Evolutionary conservation across 345 rosid species (phyloP), one percentile per base, ranked within the genome.

Genomic region (Rhizophora mangle): DNA sequence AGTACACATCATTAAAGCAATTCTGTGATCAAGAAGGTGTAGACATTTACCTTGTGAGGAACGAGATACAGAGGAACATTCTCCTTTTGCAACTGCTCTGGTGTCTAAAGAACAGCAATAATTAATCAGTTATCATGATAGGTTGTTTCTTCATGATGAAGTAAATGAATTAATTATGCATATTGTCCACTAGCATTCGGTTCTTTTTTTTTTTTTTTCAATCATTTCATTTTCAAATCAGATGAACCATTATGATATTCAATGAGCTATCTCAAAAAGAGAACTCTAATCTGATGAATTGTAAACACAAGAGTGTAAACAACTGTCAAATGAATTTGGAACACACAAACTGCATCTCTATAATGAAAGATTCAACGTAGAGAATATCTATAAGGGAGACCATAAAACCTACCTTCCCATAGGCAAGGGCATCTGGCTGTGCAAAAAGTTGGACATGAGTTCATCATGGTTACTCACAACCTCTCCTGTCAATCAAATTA

Each of bases 391-490:
- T 24, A 9, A 8, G 61, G 57, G 39, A 57, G 6, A 15, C 43
- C 22, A 51, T 37, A 74, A 54, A 21, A 52, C 73, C 70, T 85
- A 92, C 99, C 96, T 90, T 95, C 72, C 98, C 99, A 72, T 84
- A 90, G n/a, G 99, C 99, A 47, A 95, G 91, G 57, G 98, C 99
- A 87, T 95, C 98, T 26, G 98, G 96, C 80, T 95, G 96, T 49
- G 99, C 99, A 60, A 92, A 95, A 95, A 95, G 92, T 95, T 95
- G 55, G 98, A 92, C 99, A 92, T 90, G 71, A 95, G 96, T 80
- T 95, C 99, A 64, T 95, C 99, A 69, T 95, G 99, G 85, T 95
- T 95, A 66, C 82, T 92, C 47, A 90, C 99, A 47, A 88, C 78
- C 84, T 95, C 99, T 62, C 92, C 99, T 92, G 84, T 64, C 30